These are phyloP conservation scores for Thelonectria olida DNA, from an alignment of 2,329 filamentous ascomycete species.

Conservation along the genomic window DNA sequence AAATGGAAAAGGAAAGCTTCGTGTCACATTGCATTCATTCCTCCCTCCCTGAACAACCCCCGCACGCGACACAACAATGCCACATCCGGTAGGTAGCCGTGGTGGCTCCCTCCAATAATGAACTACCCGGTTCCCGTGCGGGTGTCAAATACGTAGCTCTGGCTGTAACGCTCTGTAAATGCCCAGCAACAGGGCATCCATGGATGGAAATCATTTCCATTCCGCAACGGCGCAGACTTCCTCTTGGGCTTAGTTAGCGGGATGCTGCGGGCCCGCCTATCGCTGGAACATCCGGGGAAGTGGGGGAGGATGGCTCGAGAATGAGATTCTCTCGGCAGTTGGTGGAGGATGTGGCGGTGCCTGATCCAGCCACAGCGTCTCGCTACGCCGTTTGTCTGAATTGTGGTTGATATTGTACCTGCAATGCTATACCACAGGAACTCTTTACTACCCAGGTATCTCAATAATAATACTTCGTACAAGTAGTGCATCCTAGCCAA, in stretches of 20 bases:
- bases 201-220: neutral
- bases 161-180: conserved; percentile 17
- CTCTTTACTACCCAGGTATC: too few relatives aligned
- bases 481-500: too few relatives aligned
- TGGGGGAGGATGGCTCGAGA: neutral
- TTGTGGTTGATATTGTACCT: neutral
- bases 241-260: conserved; percentile 23
- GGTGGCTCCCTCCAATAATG: neutral
- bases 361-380: neutral
- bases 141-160: conserved; percentile 22
- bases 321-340: conserved; percentile 1
- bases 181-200: conserved; percentile 9
- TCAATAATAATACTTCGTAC: too few relatives aligned
- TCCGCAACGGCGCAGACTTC: conserved; percentile 12
- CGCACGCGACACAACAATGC: conserved; percentile 13
- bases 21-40: conserved; percentile 20
- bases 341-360: conserved; percentile 1
- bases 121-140: conserved; percentile 5
- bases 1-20: neutral
- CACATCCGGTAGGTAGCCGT: neutral
- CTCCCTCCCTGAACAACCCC: conserved; percentile 21
- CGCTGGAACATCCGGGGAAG: conserved; percentile 26
- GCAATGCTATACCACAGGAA: neutral
- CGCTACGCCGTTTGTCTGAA: neutral
- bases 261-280: conserved; percentile 22